Evolutionary conservation across 2,329 filamentous ascomycete species (phyloP), one percentile per base, ranked within the genome.

Genomic region (Grosmannia serpens): DNA sequence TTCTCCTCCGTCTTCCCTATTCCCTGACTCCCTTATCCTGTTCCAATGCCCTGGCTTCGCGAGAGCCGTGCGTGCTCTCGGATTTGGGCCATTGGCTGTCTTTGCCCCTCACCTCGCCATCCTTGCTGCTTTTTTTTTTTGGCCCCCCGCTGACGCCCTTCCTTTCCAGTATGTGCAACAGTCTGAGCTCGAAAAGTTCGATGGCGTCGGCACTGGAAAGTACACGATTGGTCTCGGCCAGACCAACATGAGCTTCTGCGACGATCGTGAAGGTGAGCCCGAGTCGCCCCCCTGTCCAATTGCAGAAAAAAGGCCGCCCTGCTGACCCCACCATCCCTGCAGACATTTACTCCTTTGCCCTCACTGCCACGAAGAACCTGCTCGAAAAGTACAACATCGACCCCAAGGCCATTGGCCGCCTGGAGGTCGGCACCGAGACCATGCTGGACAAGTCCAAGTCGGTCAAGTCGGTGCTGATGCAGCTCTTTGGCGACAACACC

Each of bases 211-310:
- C 71, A 73, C 84, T 59, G 89, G 89, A 65, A 94, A 94, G 77
- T 94, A 94, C 80, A 94, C 89, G 69, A 92, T 94, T 75, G 89
- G 89, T 73, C 86, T 94, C 59, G 89, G 89, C 68, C 89, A 94
- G 81, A 92, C 87, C 70, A 90, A 88, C 77, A 94, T 94, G 89
- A 86, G 85, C 79, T 94, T 94, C 77, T 92, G 89, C 73, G 89
- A 94, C 74, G 89, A 94, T 70, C 85, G 88, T 70, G 89, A 94
- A 78, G 88, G 88, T 91, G 72, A 73, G 77, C 27, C 20, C 15
- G 15, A 8, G 20, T 22, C 17, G 10, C 15, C 3, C 51, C 26
- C 44, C 29, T 26, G 24, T 5, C 20, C 41, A 44, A 44, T 44
- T n/a, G 41, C 41, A 44, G n/a, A n/a, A 44, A 26, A 9, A 47